phyloP scores from a whole-genome alignment of 768 basidiomycete genomes.

The Mycena epipterygia region DNA sequence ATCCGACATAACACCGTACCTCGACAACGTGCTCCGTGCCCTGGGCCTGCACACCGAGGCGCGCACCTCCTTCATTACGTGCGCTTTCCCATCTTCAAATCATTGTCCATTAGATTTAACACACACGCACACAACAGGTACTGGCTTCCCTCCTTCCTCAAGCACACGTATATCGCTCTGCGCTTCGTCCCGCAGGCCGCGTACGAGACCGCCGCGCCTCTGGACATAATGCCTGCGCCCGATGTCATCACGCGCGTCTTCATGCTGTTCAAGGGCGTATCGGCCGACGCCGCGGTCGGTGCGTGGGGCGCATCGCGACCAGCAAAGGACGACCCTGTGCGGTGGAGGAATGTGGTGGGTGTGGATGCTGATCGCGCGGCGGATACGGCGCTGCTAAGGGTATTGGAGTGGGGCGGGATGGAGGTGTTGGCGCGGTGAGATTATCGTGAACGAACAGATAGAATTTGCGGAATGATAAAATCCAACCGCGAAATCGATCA shows the following conservation, averaged over 20 bases:
- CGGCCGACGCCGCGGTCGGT: conserved; percentile 30
- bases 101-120: conserved; percentile 52
- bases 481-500: too few relatives aligned
- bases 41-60: conserved; percentile 59
- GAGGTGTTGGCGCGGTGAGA: conserved; percentile 43
- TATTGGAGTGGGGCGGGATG: conserved; percentile 65
- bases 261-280: conserved; percentile 60
- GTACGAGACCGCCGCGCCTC: conserved; percentile 55
- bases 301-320: conserved; percentile 52
- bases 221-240: conserved; percentile 54
- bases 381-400: conserved; percentile 50
- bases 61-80: conserved; percentile 62
- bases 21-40: conserved; percentile 47
- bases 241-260: conserved; percentile 60
- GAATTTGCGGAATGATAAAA: too few relatives aligned
- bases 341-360: conserved; percentile 53
- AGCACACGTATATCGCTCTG: conserved; percentile 56
- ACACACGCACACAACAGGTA: conserved; percentile 57
- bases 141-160: conserved; percentile 60
- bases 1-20: conserved; percentile 48
- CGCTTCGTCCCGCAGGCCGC: conserved; percentile 60
- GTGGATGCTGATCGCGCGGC: conserved; percentile 41
- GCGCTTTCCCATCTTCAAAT: conserved; percentile 40
- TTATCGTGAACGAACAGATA: too few relatives aligned
- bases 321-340: conserved; percentile 43